Evolutionary conservation across 1,284 basidiomycete species (phyloP), one percentile per base, ranked within the genome.

Genomic region (Ceratorhiza oryzae-sativae): DNA sequence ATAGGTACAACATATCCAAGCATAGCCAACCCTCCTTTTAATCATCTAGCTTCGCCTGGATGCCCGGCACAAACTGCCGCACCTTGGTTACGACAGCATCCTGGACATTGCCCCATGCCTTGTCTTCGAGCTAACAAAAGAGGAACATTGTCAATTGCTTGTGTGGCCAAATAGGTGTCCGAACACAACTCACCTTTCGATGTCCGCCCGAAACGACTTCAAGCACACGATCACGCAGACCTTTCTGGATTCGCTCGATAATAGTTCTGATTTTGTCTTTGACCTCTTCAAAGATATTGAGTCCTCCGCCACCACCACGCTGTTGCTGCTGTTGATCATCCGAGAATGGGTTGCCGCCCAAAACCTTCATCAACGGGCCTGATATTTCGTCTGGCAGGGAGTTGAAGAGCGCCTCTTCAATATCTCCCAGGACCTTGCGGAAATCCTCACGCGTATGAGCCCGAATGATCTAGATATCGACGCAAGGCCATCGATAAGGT

Each of bases 71-170:
- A 32, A 71, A 73, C 59, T 73, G 32, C 18, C 48, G 58, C 15
- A 73, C 72, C 51, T 73, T 73, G 30, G 49, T 62, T 12, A 73
- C 72, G 46, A 73, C 60, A 25, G 72, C 59, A 39, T 73, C 67
- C 48, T 73, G 72, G 27, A 73, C 72, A 32, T 63, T 71, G 15
- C 72, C 72, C 72, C 72, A 73, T 18, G 72, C 68, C 32, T 71
- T 60, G 55, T 73, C 72, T 45, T 73, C 72, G 48, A 73, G 55
- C 46, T 65, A 65, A 48, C 36, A 46, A 65, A 65, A 53, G 48
- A 25, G 36, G 30, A 23, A 39, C 13, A 13, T 65, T 39, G 27
- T 18, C 62, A 2, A 60, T n/a, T 25, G 56, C 36, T 25, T 9
- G 30, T 60, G 34, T 13, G 39, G 15, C 45, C 45, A 20, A 39